Conservation (phyloP, 305 asterid species). For the Fraxinus paxiana region DNA sequence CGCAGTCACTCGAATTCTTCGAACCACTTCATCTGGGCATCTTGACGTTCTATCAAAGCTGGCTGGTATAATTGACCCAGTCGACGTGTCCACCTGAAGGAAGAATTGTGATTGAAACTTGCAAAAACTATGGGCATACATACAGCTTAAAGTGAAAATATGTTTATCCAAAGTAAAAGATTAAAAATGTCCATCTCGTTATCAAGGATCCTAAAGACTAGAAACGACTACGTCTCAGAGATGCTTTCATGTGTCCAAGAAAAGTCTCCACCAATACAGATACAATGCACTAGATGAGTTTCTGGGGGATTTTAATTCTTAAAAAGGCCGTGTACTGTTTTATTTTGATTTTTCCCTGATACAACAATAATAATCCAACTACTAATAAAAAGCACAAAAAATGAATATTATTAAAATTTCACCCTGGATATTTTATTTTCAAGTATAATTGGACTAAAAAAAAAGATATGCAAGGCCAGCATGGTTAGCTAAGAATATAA, state of each 20-base stretch:
- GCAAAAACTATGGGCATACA: not conserved
- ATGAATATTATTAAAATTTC: not conserved
- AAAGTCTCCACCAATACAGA: not conserved
- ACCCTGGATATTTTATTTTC: not conserved
- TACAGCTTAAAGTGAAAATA: not conserved
- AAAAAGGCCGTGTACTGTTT: not conserved
- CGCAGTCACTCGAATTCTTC: slow-evolving; percentile 71
- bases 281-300: not conserved
- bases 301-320: not conserved
- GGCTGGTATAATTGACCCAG: slow-evolving; percentile 68
- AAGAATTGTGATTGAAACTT: slow-evolving; percentile 4
- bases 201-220: not conserved
- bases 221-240: not conserved
- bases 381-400: not conserved
- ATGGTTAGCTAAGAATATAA: not conserved
- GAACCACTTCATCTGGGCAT: slow-evolving; percentile 87
- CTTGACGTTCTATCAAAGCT: slow-evolving; percentile 64
- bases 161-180: not conserved
- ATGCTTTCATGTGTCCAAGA: not conserved
- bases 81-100: slow-evolving; percentile 62
- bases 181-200: not conserved
- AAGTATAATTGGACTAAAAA: not conserved
- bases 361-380: not conserved
- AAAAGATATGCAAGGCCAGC: not conserved
- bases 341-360: not conserved